Conservation (phyloP, 2,329 filamentous ascomycete genomes). For the Ophiostoma populinum region DNA sequence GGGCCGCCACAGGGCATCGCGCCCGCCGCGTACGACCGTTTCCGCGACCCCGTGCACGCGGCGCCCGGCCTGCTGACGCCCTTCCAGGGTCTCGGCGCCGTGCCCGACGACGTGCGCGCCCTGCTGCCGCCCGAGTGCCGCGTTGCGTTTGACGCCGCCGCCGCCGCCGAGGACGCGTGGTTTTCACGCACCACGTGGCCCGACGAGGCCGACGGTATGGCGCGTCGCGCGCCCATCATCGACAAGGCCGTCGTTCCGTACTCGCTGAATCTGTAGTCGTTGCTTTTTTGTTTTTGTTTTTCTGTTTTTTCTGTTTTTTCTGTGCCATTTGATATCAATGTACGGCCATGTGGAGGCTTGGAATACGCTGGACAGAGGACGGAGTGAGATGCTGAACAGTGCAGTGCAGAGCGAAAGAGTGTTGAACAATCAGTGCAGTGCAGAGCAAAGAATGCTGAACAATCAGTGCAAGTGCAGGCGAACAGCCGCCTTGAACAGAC, state of each 20-base stretch:
- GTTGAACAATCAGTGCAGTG: no score
- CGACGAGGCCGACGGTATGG: constrained; percentile 41
- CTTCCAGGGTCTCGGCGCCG: constrained; percentile 43
- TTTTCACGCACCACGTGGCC: constrained; percentile 52
- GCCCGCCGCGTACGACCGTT: constrained; percentile 25
- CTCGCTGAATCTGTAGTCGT: constrained; percentile 20
- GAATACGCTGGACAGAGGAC: no score
- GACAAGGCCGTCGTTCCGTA: constrained; percentile 49
- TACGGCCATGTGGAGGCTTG: no score
- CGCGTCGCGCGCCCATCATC: constrained; percentile 35
- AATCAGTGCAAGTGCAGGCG: no score
- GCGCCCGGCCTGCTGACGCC: constrained; percentile 28
- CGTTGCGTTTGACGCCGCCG: constrained; percentile 51
- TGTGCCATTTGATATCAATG: background rate
- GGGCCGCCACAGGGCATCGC: constrained; percentile 30
- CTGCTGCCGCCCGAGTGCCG: constrained; percentile 55
- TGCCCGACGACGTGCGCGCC: constrained; percentile 47
- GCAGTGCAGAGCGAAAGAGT: no score
- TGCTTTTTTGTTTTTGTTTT: background rate
- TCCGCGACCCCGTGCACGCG: constrained; percentile 13
- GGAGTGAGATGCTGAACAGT: no score
- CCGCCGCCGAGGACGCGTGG: constrained; percentile 51
- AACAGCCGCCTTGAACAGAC: no score
- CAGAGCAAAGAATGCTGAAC: no score
- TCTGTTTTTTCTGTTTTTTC: background rate